Evolutionary conservation across 345 rosid genomes (phyloP), one percentile per base, ranked within the genome.

Genomic region (Melaleuca quinquenervia): DNA sequence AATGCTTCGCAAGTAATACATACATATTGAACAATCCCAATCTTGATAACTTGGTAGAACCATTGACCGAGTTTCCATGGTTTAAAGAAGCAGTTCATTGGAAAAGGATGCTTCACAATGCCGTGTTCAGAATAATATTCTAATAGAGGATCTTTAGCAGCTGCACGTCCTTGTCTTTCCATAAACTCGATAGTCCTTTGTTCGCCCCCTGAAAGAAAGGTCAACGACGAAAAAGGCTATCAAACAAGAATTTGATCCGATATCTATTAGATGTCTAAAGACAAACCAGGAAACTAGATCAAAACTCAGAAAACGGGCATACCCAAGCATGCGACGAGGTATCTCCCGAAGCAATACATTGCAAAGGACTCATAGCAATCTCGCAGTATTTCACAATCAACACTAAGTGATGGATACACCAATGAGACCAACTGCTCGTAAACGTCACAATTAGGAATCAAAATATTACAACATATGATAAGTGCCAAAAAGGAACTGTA

Each of bases 321-420:
- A 97, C 99, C 99, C 87, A 98, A 84, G 96, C 99, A 98, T 29
- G 98, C 99, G 86, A 96, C 92, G 82, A 98, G 98, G 90, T 98
- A 96, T 92, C 99, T 94, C 90, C 99, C 99, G 87, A 98, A 98
- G 93, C 99, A 98, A 93, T 98, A 98, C 99, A 98, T 96, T 86
- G 99, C 99, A 89, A 98, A 98, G 84, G 99, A 95, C 88, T 98
- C 99, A 85, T 98, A 98, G 93, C 99, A 92, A 90, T 98, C 99
- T 86, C 99, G 95, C 62, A 98, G 94, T 88, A 94, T 95, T 88
- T 91, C 98, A 86, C 94, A 90, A 88, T 98, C 96, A 90, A 98
- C 97, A 88, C 99, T 95, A 86, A 95, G 92, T 85, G 98, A 91
- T 87, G 99, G 98, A 85, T 95, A 87, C 90, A 94, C 95, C 94